Conservation (phyloP, 495 filamentous ascomycete genomes). For the Xylaria scruposa region DNA sequence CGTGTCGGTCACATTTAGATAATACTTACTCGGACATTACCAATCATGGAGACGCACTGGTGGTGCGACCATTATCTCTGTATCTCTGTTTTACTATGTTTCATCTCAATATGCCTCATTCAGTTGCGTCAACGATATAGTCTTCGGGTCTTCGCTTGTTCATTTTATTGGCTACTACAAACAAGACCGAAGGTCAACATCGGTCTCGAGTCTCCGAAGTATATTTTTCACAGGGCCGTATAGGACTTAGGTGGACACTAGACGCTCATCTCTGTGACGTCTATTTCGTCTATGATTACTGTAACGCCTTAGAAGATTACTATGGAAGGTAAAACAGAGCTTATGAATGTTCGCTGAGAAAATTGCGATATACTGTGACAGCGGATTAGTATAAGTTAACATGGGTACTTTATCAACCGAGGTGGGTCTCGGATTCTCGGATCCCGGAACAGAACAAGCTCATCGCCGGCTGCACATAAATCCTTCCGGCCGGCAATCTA, state of each 20-base stretch:
- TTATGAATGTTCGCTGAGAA: slow-evolving; percentile 3
- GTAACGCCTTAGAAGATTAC: not conserved
- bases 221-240: not conserved
- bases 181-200: not conserved
- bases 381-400: not conserved
- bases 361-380: too few species aligned
- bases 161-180: not conserved
- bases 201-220: not conserved
- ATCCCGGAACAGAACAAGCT: not conserved
- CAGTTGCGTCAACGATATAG: not conserved
- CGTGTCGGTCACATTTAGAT: not conserved
- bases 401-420: not conserved
- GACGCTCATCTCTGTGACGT: not conserved
- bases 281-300: not conserved
- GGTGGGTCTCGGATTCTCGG: not conserved
- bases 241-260: not conserved
- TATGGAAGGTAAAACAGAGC: not conserved
- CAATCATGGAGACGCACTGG: not conserved
- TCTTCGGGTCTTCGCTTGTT: not conserved
- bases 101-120: not conserved
- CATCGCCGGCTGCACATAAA: not conserved
- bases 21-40: not conserved
- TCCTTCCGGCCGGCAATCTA: not conserved
- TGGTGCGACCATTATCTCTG: not conserved
- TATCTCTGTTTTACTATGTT: not conserved